Conservation (phyloP, 2,329 filamentous ascomycete species). For the Didymella lethalis region DNA sequence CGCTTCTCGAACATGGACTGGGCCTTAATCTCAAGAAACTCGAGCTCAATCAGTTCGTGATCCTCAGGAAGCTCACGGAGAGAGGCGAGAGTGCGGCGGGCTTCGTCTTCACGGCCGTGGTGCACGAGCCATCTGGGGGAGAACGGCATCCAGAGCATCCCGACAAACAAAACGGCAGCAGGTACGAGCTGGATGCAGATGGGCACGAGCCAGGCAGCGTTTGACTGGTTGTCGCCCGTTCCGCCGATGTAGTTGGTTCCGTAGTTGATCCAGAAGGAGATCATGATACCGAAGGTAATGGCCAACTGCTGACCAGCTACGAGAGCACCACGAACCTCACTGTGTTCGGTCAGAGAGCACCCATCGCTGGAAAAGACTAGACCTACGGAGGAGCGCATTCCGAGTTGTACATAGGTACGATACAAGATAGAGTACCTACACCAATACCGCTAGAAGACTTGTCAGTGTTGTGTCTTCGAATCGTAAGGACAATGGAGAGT, state of each 20-base stretch:
- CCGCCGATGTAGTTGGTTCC: constrained; percentile 61
- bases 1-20: constrained; percentile 79
- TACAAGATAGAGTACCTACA: constrained; percentile 73
- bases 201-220: constrained; percentile 75
- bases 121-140: constrained; percentile 78
- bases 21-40: constrained; percentile 84
- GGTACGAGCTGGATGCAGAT: constrained; percentile 75
- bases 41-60: constrained; percentile 74
- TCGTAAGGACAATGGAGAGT: not conserved
- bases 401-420: constrained; percentile 64
- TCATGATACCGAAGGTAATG: constrained; percentile 61
- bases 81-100: constrained; percentile 66
- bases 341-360: constrained; percentile 52
- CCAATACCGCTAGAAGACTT: constrained; percentile 60
- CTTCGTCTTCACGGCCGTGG: constrained; percentile 73
- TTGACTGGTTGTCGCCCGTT: constrained; percentile 66
- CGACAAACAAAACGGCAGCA: constrained; percentile 69
- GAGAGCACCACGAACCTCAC: constrained; percentile 70
- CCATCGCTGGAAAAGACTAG: not conserved
- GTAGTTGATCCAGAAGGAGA: constrained; percentile 47
- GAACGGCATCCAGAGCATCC: constrained; percentile 83
- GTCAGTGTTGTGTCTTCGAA: constrained; percentile 33
- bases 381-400: constrained; percentile 59
- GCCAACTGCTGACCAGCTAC: constrained; percentile 70
- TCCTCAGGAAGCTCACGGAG: constrained; percentile 69